Evolutionary conservation across 305 asterid genomes (phyloP).

Genomic region (Fraxinus baroniana): DNA sequence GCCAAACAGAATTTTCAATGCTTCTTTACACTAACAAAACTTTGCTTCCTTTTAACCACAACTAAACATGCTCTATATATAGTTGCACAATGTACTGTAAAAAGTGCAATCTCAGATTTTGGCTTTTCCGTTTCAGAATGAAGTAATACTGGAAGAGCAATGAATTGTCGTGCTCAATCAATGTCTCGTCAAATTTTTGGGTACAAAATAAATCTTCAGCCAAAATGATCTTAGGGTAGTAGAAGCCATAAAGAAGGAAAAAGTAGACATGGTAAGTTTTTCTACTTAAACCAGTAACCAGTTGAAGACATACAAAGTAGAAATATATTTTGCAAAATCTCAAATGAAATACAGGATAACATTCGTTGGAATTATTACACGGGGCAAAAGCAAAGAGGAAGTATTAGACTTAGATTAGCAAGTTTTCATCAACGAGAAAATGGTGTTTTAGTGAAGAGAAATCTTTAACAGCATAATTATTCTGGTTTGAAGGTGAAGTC

Average conservation of each 20-base stretch:
- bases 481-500: not conserved
- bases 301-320: not conserved
- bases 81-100: not conserved
- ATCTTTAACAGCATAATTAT: not conserved
- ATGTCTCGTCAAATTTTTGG: not conserved
- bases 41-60: not conserved
- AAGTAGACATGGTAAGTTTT: not conserved
- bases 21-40: not conserved
- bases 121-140: not conserved
- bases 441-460: not conserved
- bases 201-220: not conserved
- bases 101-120: not conserved
- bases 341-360: not conserved
- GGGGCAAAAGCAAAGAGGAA: not conserved
- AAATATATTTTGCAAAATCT: not conserved
- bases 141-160: not conserved
- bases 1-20: not conserved
- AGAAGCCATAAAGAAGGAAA: not conserved
- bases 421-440: not conserved
- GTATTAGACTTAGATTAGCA: not conserved
- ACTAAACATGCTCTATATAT: not conserved
- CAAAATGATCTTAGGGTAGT: not conserved
- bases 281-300: not conserved
- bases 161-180: not conserved
- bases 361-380: not conserved